Evolutionary conservation across 2,329 filamentous ascomycete genomes (phyloP).

Genomic region (Achaetomium macrosporum): DNA sequence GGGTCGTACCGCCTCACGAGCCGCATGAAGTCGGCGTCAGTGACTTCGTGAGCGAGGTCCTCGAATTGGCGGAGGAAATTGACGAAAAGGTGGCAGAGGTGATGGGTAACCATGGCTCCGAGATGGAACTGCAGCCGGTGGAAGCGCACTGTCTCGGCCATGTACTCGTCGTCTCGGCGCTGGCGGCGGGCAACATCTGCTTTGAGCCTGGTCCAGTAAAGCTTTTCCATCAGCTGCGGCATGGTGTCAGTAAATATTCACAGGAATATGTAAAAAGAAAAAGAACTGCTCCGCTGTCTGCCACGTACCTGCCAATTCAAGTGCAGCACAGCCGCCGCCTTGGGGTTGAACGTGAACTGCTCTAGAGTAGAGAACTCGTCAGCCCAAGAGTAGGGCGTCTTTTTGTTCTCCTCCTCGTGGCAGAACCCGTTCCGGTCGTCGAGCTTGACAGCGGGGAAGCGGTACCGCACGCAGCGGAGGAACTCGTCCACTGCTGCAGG

Average conservation of each 20-base stretch:
- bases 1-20: slow-evolving; percentile 19
- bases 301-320: slow-evolving; percentile 15
- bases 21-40: slow-evolving; percentile 16
- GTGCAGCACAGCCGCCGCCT: slow-evolving; percentile 18
- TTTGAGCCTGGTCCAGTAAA: slow-evolving; percentile 20
- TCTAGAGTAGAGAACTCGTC: slow-evolving; percentile 10
- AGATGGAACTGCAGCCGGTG: slow-evolving; percentile 20
- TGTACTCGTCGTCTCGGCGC: slow-evolving; percentile 5
- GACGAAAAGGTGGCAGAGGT: slow-evolving; percentile 21
- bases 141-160: slow-evolving; percentile 12
- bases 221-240: slow-evolving; percentile 17
- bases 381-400: slow-evolving; percentile 6
- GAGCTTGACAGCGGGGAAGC: slow-evolving; percentile 19
- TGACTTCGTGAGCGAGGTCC: slow-evolving; percentile 7
- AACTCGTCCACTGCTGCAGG: slow-evolving; percentile 15
- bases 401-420: slow-evolving; percentile 10
- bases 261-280: too few species aligned
- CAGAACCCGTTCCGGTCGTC: slow-evolving; percentile 19
- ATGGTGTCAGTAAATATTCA: neutral
- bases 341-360: slow-evolving; percentile 17
- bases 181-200: slow-evolving; percentile 16
- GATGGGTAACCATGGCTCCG: slow-evolving; percentile 18
- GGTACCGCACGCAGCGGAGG: slow-evolving; percentile 17
- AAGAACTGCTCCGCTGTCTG: too few species aligned
- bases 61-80: slow-evolving; percentile 16